Conservation (phyloP, 1,139 yeast species). For the Yamadazyma aaseri region DNA sequence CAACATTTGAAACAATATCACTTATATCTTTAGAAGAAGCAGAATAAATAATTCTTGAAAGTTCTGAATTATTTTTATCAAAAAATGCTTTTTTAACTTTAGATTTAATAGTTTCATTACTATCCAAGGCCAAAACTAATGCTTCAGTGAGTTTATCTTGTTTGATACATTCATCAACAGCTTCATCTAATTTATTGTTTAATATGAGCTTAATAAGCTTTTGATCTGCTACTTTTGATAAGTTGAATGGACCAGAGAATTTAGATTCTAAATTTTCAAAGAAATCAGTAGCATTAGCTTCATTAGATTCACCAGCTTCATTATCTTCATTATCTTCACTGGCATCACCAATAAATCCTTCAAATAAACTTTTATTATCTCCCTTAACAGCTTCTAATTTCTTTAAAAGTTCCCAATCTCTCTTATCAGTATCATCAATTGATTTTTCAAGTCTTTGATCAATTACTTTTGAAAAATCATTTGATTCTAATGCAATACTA, state of each 20-base stretch:
- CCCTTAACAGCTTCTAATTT: conserved; percentile 32
- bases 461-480: conserved; percentile 55
- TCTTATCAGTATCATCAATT: conserved; percentile 43
- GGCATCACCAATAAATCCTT: no score
- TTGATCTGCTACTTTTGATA: conserved; percentile 24
- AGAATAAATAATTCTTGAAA: conserved; percentile 74
- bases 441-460: conserved; percentile 41
- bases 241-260: not conserved
- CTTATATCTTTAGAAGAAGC: conserved; percentile 58
- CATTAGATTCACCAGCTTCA: conserved; percentile 1
- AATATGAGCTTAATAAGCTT: conserved; percentile 59
- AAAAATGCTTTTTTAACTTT: conserved; percentile 75
- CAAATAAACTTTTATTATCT: not conserved
- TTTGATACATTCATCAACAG: conserved; percentile 66
- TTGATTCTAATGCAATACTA: conserved; percentile 56
- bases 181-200: conserved; percentile 61
- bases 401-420: conserved; percentile 78
- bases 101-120: conserved; percentile 58
- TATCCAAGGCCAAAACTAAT: conserved; percentile 73
- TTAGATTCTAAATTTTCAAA: conserved; percentile 25
- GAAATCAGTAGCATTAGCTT: conserved; percentile 20
- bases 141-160: conserved; percentile 74
- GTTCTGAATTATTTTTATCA: conserved; percentile 50
- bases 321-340: not conserved
- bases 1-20: conserved; percentile 78